Evolutionary conservation across 129 eudicot species (phyloP).

Genomic region (Smallanthus sonchifolius): DNA sequence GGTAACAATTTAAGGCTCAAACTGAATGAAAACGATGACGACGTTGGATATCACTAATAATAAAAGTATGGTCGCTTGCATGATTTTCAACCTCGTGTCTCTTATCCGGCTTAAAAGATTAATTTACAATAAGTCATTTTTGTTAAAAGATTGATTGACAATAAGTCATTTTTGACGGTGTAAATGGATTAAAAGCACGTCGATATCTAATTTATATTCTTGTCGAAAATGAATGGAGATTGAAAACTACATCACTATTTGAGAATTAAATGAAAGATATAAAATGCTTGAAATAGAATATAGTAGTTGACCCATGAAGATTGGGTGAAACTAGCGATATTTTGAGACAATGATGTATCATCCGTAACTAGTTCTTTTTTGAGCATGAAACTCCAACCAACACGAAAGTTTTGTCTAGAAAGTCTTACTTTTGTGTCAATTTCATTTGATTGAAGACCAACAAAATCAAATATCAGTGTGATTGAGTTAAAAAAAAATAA

Average conservation of each 20-base stretch:
- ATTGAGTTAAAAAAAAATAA: too few species aligned
- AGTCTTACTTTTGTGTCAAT: neutral
- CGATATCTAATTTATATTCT: neutral
- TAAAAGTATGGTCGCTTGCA: neutral
- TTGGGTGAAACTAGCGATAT: neutral
- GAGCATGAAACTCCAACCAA: neutral
- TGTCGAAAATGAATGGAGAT: conserved; percentile 8
- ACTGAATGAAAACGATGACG: neutral
- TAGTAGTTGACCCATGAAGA: conserved; percentile 2
- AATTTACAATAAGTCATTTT: neutral
- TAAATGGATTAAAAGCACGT: neutral
- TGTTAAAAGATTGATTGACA: neutral
- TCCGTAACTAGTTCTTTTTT: neutral
- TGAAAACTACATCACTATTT: neutral
- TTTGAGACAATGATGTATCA: neutral
- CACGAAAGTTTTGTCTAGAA: neutral
- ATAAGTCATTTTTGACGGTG: neutral
- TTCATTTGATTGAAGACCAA: neutral
- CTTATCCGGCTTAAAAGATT: neutral
- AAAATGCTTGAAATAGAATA: neutral
- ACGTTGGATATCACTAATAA: neutral
- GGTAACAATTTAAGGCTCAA: neutral
- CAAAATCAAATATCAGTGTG: neutral
- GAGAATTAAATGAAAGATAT: neutral
- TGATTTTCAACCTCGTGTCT: neutral